Evolutionary conservation across 208 protist genomes (phyloP).

Genomic region (Trypanosomatidae sp.): DNA sequence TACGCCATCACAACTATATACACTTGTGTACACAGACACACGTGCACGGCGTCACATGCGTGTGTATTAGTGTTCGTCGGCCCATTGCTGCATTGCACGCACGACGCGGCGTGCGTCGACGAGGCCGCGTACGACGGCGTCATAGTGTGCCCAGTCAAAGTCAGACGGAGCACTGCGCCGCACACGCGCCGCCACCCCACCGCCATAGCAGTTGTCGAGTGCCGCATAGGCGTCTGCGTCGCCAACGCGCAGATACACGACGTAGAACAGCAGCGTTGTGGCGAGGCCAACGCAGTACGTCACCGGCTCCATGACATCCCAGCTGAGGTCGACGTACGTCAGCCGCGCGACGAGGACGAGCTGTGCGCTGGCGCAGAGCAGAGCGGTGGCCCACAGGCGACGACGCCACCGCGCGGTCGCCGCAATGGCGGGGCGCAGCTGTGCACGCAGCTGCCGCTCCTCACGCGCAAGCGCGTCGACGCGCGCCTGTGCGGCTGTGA

Average conservation of each 20-base stretch:
- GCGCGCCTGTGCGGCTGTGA: conserved; percentile 19
- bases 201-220: conserved; percentile 41
- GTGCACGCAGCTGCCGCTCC: conserved; percentile 17
- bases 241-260: conserved; percentile 41
- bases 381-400: conserved; percentile 36
- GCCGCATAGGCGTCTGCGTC: conserved; percentile 32
- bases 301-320: conserved; percentile 87
- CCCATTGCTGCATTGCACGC: conserved; percentile 26
- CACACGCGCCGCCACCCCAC: conserved; percentile 27
- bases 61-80: conserved; percentile 17
- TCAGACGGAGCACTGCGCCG: conserved; percentile 39
- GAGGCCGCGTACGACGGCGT: conserved; percentile 18
- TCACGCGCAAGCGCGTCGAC: conserved; percentile 14
- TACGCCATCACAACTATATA: too few species aligned
- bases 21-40: too few species aligned
- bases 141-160: conserved; percentile 64
- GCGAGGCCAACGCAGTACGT: conserved; percentile 57
- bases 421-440: conserved; percentile 26
- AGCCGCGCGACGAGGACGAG: conserved; percentile 69
- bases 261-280: conserved; percentile 50
- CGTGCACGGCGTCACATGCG: too few species aligned
- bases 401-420: conserved; percentile 39
- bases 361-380: conserved; percentile 44
- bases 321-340: conserved; percentile 81
- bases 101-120: conserved; percentile 20